Conservation (phyloP, 768 basidiomycete species). For the Suillus subaureus region DNA sequence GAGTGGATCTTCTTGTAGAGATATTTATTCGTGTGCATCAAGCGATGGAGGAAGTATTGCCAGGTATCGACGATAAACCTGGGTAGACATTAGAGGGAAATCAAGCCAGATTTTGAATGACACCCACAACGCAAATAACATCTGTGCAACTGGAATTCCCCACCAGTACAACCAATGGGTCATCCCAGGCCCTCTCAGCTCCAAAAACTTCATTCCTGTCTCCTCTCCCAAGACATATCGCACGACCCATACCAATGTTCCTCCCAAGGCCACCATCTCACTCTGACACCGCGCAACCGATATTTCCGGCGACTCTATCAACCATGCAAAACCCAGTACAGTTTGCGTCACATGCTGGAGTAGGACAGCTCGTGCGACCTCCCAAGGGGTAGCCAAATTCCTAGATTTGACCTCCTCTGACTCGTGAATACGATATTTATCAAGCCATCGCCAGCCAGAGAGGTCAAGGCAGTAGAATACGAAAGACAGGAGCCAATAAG, state of each 20-base stretch:
- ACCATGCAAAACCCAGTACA: constrained; percentile 65
- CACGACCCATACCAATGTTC: constrained; percentile 42
- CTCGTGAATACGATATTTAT: constrained; percentile 87
- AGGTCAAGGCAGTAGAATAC: constrained; percentile 83
- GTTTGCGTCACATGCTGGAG: constrained; percentile 90
- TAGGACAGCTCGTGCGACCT: constrained; percentile 82
- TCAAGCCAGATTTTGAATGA: not conserved
- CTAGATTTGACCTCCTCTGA: constrained; percentile 72
- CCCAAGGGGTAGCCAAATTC: constrained; percentile 69
- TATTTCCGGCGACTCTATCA: constrained; percentile 46
- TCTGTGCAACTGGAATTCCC: constrained; percentile 75
- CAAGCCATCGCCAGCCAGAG: constrained; percentile 75
- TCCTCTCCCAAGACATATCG: constrained; percentile 44
- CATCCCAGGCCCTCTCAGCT: constrained; percentile 40
- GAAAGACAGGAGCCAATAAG: constrained; percentile 83
- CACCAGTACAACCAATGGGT: constrained; percentile 89
- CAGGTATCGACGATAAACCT: constrained; percentile 96
- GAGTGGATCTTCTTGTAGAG: constrained; percentile 92
- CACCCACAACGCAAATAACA: constrained; percentile 83
- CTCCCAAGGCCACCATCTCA: constrained; percentile 44
- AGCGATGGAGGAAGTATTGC: constrained; percentile 96
- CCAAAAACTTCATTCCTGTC: constrained; percentile 38
- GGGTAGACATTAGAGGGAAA: constrained; percentile 4
- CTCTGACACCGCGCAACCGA: constrained; percentile 41
- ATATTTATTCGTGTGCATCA: constrained; percentile 88